Evolutionary conservation across 371 early-diverging fungal species (phyloP), one percentile per base, ranked within the genome.

Genomic region (Mucor sp.): DNA sequence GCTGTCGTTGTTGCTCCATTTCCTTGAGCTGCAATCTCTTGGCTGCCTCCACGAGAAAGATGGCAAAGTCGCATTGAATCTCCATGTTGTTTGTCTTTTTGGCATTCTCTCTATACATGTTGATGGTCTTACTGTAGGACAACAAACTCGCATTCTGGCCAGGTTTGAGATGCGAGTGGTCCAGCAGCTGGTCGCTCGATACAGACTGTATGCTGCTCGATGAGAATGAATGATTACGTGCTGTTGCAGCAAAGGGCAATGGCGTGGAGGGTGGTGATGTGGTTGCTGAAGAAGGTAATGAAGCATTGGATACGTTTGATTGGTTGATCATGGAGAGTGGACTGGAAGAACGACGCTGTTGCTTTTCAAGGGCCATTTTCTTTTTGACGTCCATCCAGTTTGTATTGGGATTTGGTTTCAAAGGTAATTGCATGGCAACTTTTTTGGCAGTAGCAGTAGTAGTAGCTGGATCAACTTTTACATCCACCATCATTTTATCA

Each of bases 21-120:
- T 63, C 62, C n/a, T 57, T 56, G 3, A 63, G 58, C 17, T 74
- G 74, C 44, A 87, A 56, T 5, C 80, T 70, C 48, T 87, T 85
- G 28, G 87, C 85, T 15, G 86, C 83, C 32, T 87, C 86, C 3
- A 90, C 85, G 63, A 91, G 77, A 61, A 89, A 90, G 9, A 86
- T 86, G 7, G 92, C 92, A 82, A 95, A 93, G 62, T 92, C 92
- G 37, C 91, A 86, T 74, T 91, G 93, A 25, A 89, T 80, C 9
- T 86, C 86, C 12, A 89, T 87, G 67, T 92, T 91, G 41, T 89
- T 89, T 48, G 89, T 89, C 72, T 88, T 88, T 75, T 90, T 91
- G 28, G 89, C 92, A 66, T 92, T 92, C 66, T 90, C 88, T 35
- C 93, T 77, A 69, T 92, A 93, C 81, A 88, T 80, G 74, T 91